Evolutionary conservation across 1,284 basidiomycete genomes (phyloP).

Genomic region (Tilletia setariae): DNA sequence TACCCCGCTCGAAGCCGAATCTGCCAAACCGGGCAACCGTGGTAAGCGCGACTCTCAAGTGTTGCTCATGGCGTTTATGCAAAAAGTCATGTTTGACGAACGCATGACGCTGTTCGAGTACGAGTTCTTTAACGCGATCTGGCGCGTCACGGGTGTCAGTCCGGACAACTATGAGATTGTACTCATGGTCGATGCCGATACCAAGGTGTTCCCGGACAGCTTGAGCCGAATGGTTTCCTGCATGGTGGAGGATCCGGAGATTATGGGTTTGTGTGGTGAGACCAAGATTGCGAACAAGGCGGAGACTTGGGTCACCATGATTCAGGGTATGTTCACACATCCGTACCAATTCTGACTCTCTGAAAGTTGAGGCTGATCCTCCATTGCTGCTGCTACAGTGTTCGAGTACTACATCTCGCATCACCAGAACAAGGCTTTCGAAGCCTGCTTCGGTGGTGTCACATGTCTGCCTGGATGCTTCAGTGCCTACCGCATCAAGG

Average conservation of each 20-base stretch:
- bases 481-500: constrained; percentile 58
- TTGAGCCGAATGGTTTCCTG: constrained; percentile 57
- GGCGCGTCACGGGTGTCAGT: constrained; percentile 57
- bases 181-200: constrained; percentile 58
- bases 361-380: too few species aligned
- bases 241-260: constrained; percentile 59
- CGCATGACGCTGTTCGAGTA: constrained; percentile 59
- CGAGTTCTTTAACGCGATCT: constrained; percentile 59
- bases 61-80: constrained; percentile 58
- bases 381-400: constrained; percentile 50
- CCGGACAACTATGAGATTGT: constrained; percentile 57
- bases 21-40: constrained; percentile 93
- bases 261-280: constrained; percentile 59
- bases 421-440: constrained; percentile 69
- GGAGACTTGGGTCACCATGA: constrained; percentile 59
- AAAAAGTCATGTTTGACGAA: constrained; percentile 59
- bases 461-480: constrained; percentile 59
- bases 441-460: constrained; percentile 57
- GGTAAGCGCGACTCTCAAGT: constrained; percentile 99
- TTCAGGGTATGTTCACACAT: constrained; percentile 51
- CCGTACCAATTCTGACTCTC: neutral
- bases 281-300: constrained; percentile 59
- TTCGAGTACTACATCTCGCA: constrained; percentile 99
- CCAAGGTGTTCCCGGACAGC: constrained; percentile 58
- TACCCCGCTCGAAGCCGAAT: constrained; percentile 72